These are phyloP conservation scores for Diaporthe eres DNA, from an alignment of 2,329 filamentous ascomycete genomes.

Conservation along the genomic window DNA sequence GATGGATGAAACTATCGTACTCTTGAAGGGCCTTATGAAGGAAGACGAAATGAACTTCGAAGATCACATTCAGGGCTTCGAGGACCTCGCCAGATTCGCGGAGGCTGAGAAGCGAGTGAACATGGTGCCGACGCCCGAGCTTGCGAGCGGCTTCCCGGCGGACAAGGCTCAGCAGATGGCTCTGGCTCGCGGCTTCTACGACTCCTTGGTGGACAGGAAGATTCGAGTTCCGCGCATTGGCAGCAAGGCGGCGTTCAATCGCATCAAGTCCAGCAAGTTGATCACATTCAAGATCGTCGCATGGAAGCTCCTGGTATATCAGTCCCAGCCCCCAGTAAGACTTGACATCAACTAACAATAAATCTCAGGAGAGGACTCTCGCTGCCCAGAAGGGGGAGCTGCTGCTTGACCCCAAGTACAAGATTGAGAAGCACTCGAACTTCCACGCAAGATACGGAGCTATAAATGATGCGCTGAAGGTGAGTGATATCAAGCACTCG, in stretches of 20 bases:
- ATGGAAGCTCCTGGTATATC: not conserved
- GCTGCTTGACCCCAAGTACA: not conserved
- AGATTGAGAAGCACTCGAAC: not conserved
- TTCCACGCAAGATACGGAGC: not conserved
- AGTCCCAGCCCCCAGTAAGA: not conserved
- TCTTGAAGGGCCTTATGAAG: fast-evolving
- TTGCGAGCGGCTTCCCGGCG: not conserved
- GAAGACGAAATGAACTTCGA: not conserved
- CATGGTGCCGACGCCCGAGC: not conserved
- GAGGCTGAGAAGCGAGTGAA: not conserved
- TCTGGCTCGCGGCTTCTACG: not conserved
- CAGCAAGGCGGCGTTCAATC: not conserved
- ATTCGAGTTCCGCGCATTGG: not conserved
- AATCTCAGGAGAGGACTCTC: not conserved
- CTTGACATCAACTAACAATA: not conserved
- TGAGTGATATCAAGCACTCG: not conserved
- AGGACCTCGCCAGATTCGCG: not conserved
- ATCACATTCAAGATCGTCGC: not conserved
- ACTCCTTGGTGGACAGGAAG: not conserved
- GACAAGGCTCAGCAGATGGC: not conserved
- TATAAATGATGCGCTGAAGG: not conserved
- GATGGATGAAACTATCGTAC: fast-evolving
- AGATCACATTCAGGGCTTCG: not conserved
- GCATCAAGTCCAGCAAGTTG: not conserved
- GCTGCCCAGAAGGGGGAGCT: not conserved